phyloP scores from a whole-genome alignment of 75 land plant genomes.

The Pseudotsuga menziesii region DNA sequence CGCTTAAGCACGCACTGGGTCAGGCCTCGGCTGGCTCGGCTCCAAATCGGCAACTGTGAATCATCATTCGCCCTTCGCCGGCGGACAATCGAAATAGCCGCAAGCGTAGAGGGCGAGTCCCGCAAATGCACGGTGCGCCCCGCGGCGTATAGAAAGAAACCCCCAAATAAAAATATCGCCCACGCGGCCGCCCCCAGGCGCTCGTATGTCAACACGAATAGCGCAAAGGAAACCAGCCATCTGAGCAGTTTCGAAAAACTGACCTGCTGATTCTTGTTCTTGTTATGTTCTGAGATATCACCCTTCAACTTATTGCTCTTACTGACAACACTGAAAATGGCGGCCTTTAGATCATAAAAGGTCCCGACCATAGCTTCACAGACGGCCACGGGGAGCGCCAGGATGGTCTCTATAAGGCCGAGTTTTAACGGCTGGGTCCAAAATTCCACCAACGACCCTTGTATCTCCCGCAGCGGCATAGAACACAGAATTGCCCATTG shows the following conservation, averaged over 20 bases:
- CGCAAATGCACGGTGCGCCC: not conserved
- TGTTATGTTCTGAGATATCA: not conserved
- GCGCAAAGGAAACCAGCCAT: constrained; percentile 72
- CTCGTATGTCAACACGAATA: constrained; percentile 61
- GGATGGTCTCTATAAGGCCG: constrained; percentile 60
- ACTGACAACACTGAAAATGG: constrained; percentile 19
- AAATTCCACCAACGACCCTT: constrained; percentile 50
- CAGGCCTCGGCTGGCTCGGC: constrained; percentile 22
- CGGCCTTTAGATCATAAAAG: constrained; percentile 30
- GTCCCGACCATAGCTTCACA: constrained; percentile 42
- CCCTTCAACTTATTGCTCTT: not conserved
- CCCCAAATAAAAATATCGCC: constrained; percentile 28
- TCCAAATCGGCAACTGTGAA: constrained; percentile 11
- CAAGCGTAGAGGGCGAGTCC: constrained; percentile 28
- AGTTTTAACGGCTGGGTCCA: constrained; percentile 62
- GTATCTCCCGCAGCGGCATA: constrained; percentile 75
- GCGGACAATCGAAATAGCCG: constrained; percentile 24
- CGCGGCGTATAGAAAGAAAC: constrained; percentile 12
- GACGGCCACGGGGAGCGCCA: constrained; percentile 81
- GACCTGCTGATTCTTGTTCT: not conserved
- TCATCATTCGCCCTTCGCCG: not conserved
- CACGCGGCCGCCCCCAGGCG: constrained; percentile 36
- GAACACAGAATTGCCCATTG: constrained; percentile 91
- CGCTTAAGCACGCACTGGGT: constrained; percentile 35
- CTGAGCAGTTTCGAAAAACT: constrained; percentile 57